Evolutionary conservation across 805 yeast genomes (phyloP).

Genomic region (Groenewaldozyma tartarivorans): DNA sequence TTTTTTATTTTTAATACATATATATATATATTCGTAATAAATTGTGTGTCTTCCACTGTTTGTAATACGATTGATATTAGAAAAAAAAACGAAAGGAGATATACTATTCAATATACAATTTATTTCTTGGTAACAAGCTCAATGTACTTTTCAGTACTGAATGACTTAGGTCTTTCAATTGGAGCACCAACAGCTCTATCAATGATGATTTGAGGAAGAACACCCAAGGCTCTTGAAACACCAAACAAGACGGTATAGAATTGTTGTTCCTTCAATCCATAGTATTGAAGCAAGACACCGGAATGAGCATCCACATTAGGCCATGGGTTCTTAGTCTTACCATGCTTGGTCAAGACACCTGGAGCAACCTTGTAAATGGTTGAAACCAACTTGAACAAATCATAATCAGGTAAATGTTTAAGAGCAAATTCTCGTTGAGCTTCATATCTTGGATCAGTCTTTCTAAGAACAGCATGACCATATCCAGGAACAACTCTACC

Average conservation of each 20-base stretch:
- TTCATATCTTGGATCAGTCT: constrained; percentile 77
- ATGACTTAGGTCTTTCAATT: constrained; percentile 85
- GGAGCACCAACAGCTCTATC: constrained; percentile 78
- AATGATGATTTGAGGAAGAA: constrained; percentile 72
- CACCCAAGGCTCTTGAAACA: constrained; percentile 82
- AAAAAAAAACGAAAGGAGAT: too few relatives aligned
- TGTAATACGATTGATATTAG: too few relatives aligned
- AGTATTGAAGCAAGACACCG: constrained; percentile 76
- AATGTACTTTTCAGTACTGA: constrained; percentile 87
- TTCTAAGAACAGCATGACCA: constrained; percentile 80
- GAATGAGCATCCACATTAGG: constrained; percentile 87
- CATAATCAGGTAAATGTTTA: constrained; percentile 53
- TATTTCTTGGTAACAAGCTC: constrained; percentile 43
- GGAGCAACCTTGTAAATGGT: constrained; percentile 78
- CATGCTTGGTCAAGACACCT: constrained; percentile 68
- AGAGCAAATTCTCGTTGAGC: constrained; percentile 80
- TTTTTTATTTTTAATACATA: too few relatives aligned
- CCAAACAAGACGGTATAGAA: constrained; percentile 84
- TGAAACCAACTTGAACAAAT: constrained; percentile 67
- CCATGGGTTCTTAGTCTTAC: constrained; percentile 90
- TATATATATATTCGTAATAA: too few relatives aligned
- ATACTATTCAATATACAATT: too few relatives aligned
- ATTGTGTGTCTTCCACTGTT: too few relatives aligned
- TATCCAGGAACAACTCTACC: constrained; percentile 82
- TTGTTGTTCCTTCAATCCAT: constrained; percentile 72